A percentile compares a stretch with the other conserved stretches of the same genome.
phyloP scores from a whole-genome alignment of 2,329 filamentous ascomycete species.

The Talaromyces sp. region DNA sequence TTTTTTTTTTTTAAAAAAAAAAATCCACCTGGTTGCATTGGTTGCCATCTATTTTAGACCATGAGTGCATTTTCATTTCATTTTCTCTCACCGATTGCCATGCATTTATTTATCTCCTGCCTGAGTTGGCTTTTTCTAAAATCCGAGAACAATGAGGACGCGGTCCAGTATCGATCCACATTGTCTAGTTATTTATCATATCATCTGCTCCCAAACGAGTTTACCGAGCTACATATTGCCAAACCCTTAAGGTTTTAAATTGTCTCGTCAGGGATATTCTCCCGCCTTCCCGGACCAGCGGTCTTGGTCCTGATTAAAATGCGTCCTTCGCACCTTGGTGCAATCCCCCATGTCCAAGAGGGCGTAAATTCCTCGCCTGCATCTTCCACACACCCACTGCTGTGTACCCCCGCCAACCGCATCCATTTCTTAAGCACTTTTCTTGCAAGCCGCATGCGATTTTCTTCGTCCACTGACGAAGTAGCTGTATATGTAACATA shows the following conservation, averaged over 20 bases:
- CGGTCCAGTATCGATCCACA: not conserved
- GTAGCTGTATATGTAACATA: conserved; percentile 33
- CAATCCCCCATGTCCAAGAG: conserved; percentile 76
- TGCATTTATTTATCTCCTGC: not conserved
- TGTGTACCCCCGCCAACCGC: conserved; percentile 58
- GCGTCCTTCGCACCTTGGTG: conserved; percentile 70
- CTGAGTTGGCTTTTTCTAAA: not conserved
- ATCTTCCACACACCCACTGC: conserved; percentile 49
- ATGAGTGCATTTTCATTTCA: not conserved
- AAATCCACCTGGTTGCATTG: not conserved
- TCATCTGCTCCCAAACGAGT: not conserved
- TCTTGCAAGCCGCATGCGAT: conserved; percentile 60
- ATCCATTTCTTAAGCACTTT: conserved; percentile 71
- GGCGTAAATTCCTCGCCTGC: conserved; percentile 57
- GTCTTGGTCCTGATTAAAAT: conserved; percentile 42
- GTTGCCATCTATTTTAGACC: not conserved
- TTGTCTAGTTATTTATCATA: not conserved
- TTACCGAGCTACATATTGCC: not conserved
- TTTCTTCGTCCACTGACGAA: conserved; percentile 46
- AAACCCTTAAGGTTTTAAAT: not conserved
- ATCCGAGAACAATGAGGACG: not conserved
- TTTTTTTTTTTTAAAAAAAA: not conserved
- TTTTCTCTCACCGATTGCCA: not conserved
- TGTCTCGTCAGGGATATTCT: conserved; percentile 1
- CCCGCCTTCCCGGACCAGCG: conserved; percentile 1